Conservation (phyloP, 2,329 filamentous ascomycete genomes). For the Penicillium sclerotigenum region DNA sequence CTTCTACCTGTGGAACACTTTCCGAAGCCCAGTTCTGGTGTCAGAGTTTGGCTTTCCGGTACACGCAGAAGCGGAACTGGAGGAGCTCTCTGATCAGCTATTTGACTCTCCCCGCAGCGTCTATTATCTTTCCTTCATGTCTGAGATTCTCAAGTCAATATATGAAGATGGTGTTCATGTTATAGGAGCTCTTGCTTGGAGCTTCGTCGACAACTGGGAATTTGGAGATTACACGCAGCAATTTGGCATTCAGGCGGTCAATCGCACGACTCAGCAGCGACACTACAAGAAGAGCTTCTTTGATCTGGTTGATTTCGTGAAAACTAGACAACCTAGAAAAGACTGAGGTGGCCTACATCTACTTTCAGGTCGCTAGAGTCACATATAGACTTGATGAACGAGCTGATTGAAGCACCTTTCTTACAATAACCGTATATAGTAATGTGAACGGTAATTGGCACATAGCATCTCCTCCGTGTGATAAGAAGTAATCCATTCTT, state of each 20-base stretch:
- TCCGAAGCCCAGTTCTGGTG: slow-evolving; percentile 46
- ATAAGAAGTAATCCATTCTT: not conserved
- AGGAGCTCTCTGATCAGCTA: slow-evolving; percentile 48
- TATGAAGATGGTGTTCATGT: slow-evolving; percentile 57
- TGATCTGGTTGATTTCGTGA: slow-evolving; percentile 54
- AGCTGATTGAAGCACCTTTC: not conserved
- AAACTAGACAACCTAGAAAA: slow-evolving; percentile 10
- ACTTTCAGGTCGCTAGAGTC: not conserved
- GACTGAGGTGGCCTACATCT: not conserved
- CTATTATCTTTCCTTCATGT: slow-evolving; percentile 56
- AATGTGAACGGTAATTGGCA: not conserved
- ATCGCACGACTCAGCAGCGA: slow-evolving; percentile 51
- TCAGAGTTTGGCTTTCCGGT: slow-evolving; percentile 60
- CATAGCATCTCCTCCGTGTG: no score
- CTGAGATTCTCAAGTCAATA: slow-evolving; percentile 55
- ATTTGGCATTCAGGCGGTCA: slow-evolving; percentile 58
- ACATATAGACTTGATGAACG: not conserved
- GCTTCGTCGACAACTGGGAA: slow-evolving; percentile 54
- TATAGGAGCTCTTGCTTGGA: slow-evolving; percentile 55
- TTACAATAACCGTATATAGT: no score
- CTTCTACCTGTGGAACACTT: slow-evolving; percentile 60
- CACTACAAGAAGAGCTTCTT: slow-evolving; percentile 59
- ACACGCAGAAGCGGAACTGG: slow-evolving; percentile 46
- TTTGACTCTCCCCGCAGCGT: slow-evolving; percentile 53
- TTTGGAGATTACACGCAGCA: slow-evolving; percentile 51